phyloP scores from a whole-genome alignment of 202 grass and related monocot genomes.

The Tripidium arundinaceum region DNA sequence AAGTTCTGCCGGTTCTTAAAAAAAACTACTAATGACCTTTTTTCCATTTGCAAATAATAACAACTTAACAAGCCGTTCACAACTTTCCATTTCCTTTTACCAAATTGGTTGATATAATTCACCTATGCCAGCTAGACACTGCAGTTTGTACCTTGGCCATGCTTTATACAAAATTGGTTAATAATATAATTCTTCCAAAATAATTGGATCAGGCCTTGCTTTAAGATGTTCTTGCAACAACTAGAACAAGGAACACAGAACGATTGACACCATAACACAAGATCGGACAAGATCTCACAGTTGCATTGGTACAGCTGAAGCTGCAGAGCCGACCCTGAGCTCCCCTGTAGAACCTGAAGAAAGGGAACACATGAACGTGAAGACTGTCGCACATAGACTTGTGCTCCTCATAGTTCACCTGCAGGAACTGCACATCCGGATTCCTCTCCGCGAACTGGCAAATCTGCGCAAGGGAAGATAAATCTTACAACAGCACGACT shows the following conservation, averaged over 20 bases:
- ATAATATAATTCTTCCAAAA: background rate
- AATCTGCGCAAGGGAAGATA: constrained; percentile 36
- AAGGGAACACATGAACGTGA: constrained; percentile 78
- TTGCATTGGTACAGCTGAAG: constrained; percentile 89
- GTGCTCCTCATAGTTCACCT: constrained; percentile 80
- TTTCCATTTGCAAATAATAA: background rate
- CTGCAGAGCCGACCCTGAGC: constrained; percentile 63
- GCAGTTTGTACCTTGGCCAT: background rate
- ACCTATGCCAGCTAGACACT: too few relatives aligned
- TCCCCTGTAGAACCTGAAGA: constrained; percentile 84
- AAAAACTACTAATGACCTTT: too few relatives aligned
- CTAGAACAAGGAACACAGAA: background rate
- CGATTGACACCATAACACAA: too few relatives aligned
- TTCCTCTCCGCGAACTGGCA: constrained; percentile 69
- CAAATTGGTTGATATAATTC: background rate
- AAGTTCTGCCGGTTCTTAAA: too few relatives aligned
- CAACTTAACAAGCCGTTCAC: background rate
- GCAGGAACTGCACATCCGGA: constrained; percentile 58
- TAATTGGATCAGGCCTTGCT: background rate
- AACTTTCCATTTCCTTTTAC: background rate
- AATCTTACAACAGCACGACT: background rate
- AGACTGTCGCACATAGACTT: constrained; percentile 82
- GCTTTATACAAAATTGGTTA: too few relatives aligned
- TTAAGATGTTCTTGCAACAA: background rate
- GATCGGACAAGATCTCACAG: constrained; percentile 37